Conservation (phyloP, 2,329 filamentous ascomycete genomes). For the Fusarium sp. region DNA sequence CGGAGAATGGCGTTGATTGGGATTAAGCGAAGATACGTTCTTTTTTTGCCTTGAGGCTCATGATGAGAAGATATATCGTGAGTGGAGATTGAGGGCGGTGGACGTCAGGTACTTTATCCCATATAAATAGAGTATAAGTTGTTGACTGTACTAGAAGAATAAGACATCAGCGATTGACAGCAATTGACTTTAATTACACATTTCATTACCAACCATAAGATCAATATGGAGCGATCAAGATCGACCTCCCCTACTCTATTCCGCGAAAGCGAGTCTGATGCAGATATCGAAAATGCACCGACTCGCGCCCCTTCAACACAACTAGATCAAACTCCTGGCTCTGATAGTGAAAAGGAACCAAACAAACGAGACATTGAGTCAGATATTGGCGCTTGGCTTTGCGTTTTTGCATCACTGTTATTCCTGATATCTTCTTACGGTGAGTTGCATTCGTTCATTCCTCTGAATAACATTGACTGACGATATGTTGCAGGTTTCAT, state of each 20-base stretch:
- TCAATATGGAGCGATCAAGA: conserved; percentile 1
- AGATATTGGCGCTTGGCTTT: conserved; percentile 29
- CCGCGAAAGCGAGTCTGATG: background rate
- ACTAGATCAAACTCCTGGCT: background rate
- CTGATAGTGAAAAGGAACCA: conserved; percentile 11
- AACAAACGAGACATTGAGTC: conserved; percentile 16
- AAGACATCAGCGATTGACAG: background rate
- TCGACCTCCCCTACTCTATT: background rate
- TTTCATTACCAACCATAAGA: background rate
- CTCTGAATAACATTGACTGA: background rate
- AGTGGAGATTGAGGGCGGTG: conserved; percentile 4
- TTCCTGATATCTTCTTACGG: conserved; percentile 38
- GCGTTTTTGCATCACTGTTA: conserved; percentile 32
- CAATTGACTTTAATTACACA: background rate
- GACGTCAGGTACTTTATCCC: background rate
- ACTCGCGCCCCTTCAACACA: background rate
- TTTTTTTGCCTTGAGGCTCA: conserved; percentile 6
- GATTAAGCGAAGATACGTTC: background rate
- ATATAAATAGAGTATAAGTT: background rate
- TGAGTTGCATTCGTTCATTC: background rate
- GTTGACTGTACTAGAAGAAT: background rate
- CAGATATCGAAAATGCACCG: conserved; percentile 8
- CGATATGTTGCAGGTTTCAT: conserved; percentile 54
- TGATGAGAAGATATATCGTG: background rate
- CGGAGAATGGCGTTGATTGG: background rate